A percentile compares a stretch with the other conserved stretches of the same genome.
Conservation (phyloP, 2,329 filamentous ascomycete genomes). For the Verticillium zaregamsianum region DNA sequence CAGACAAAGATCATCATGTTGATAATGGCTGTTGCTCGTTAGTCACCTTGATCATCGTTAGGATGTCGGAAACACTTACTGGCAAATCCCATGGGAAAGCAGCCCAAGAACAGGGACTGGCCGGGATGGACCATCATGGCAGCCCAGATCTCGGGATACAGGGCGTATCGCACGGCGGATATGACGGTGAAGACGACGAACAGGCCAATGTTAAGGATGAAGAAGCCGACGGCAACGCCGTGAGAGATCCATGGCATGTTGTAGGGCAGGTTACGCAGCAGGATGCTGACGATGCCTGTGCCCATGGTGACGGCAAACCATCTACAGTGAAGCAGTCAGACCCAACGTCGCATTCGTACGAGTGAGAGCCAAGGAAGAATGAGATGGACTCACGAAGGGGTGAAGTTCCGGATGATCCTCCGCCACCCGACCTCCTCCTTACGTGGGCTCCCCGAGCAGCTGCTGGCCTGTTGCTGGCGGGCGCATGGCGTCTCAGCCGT, state of each 20-base stretch:
- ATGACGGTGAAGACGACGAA: constrained; percentile 52
- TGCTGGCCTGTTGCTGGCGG: neutral
- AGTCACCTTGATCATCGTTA: neutral
- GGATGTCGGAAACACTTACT: constrained; percentile 27
- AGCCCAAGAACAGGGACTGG: constrained; percentile 65
- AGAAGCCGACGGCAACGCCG: constrained; percentile 43
- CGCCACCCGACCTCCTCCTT: constrained; percentile 36
- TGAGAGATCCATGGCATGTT: constrained; percentile 50
- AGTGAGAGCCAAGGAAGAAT: neutral
- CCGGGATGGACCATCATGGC: constrained; percentile 64
- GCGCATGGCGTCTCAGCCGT: neutral
- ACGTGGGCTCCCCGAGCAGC: constrained; percentile 14
- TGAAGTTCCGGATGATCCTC: constrained; percentile 47
- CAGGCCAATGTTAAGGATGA: constrained; percentile 53
- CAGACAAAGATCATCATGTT: constrained; percentile 61
- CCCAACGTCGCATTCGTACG: neutral
- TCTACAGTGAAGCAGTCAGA: constrained; percentile 19
- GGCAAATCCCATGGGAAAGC: constrained; percentile 64
- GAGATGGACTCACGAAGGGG: constrained; percentile 41
- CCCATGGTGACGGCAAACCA: constrained; percentile 64
- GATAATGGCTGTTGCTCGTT: constrained; percentile 42
- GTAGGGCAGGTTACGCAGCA: constrained; percentile 60
- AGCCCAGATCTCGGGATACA: constrained; percentile 63
- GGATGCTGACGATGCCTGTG: constrained; percentile 61
- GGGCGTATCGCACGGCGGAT: constrained; percentile 54